A percentile compares a stretch with the other conserved stretches of the same genome.
These are phyloP conservation scores for Acacia confusa DNA, from an alignment of 306 rosid genomes.

Conservation along the genomic window DNA sequence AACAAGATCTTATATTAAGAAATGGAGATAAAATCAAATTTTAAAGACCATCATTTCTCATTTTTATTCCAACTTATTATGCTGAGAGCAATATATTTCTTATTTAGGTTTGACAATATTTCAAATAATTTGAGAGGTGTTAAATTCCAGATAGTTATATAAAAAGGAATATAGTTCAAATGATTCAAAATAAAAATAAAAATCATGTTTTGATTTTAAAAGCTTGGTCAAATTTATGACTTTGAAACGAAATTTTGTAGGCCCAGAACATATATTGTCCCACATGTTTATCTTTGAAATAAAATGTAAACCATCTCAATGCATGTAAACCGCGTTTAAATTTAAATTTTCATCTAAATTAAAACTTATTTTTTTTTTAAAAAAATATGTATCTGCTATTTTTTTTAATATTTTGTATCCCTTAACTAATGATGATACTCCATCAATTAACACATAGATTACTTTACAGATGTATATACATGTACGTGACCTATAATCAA, in stretches of 20 bases:
- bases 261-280: background rate
- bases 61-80: too few species aligned
- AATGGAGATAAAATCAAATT: too few species aligned
- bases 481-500: background rate
- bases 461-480: background rate
- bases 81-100: too few species aligned
- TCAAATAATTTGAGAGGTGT: too few species aligned
- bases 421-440: background rate
- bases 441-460: background rate
- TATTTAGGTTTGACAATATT: too few species aligned
- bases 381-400: background rate
- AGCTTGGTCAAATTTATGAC: background rate
- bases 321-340: background rate
- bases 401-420: background rate
- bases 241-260: background rate
- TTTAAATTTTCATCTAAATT: background rate
- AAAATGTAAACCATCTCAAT: background rate
- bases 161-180: background rate
- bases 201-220: background rate
- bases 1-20: too few species aligned
- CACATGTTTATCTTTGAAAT: background rate
- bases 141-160: too few species aligned
- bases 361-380: background rate
- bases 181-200: background rate
- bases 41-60: background rate